Percentiles rank a stretch among this genome's conserved stretches.
phyloP scores from a whole-genome alignment of 2,329 filamentous ascomycete genomes.

The Paraphoma sp. region DNA sequence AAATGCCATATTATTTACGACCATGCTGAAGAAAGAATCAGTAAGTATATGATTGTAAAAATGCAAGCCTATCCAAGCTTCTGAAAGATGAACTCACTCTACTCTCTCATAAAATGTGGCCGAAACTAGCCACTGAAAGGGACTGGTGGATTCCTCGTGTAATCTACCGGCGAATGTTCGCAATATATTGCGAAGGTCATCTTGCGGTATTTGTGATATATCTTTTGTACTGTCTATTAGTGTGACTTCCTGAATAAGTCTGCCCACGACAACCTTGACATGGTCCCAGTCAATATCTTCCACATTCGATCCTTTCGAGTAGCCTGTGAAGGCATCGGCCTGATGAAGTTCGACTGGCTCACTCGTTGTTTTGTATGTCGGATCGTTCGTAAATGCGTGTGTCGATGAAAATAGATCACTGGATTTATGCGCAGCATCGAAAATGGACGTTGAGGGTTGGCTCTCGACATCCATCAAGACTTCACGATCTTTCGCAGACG shows the following conservation, averaged over 20 bases:
- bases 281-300: neutral
- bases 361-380: neutral
- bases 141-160: constrained; percentile 2
- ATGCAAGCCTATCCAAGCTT: neutral
- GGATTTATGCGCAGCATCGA: neutral
- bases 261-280: neutral
- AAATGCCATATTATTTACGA: too few species aligned
- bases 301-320: too few species aligned
- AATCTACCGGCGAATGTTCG: neutral
- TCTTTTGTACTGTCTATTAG: neutral
- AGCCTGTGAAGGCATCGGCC: too few species aligned
- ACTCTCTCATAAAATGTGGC: neutral
- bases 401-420: neutral
- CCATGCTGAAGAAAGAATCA: too few species aligned
- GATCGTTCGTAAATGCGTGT: neutral
- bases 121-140: constrained; percentile 1
- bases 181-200: neutral
- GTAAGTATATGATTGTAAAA: neutral
- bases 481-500: neutral
- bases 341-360: too few species aligned
- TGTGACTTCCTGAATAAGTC: neutral
- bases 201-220: too few species aligned
- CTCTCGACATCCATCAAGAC: neutral
- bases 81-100: neutral
- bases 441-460: neutral